Percentiles rank a stretch among this genome's conserved stretches.
These are phyloP conservation scores for Citrullus amarus DNA, from an alignment of 306 rosid species.

Conservation along the genomic window DNA sequence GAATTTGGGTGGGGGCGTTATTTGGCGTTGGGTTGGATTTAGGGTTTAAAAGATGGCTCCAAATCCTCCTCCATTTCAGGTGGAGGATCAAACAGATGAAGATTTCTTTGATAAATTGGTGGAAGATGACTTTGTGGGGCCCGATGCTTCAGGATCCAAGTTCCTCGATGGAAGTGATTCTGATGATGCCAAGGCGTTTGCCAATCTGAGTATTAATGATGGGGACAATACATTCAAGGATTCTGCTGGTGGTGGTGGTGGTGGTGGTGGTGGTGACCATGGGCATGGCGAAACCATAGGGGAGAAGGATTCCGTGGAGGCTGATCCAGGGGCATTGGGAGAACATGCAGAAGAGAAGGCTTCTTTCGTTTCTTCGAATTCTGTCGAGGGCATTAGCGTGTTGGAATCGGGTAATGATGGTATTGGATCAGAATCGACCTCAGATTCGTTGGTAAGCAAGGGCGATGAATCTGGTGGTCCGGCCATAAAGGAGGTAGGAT, in stretches of 20 bases:
- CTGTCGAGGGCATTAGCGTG: constrained; percentile 18
- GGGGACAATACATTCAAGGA: constrained; percentile 25
- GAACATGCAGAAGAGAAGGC: constrained; percentile 14
- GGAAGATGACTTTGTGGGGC: constrained; percentile 42
- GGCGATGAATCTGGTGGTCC: constrained; percentile 19
- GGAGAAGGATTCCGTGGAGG: constrained; percentile 13
- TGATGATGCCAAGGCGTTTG: constrained; percentile 43
- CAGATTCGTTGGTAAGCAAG: constrained; percentile 11
- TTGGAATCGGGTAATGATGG: constrained; percentile 18
- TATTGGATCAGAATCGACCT: constrained; percentile 16
- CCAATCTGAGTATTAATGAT: constrained; percentile 37
- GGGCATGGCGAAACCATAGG: constrained; percentile 12
- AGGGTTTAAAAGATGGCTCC: constrained; percentile 57
- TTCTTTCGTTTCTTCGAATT: constrained; percentile 17
- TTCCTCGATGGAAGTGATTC: constrained; percentile 35
- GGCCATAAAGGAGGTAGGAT: constrained; percentile 60
- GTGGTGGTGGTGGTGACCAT: constrained; percentile 12
- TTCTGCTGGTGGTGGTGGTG: constrained; percentile 16
- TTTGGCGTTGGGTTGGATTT: constrained; percentile 21
- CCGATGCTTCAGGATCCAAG: constrained; percentile 15
- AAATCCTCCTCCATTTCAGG: constrained; percentile 57
- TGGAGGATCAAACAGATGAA: constrained; percentile 90
- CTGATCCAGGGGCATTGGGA: constrained; percentile 16
- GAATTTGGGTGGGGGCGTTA: constrained; percentile 17
- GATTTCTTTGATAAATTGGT: constrained; percentile 89